These are phyloP conservation scores for Leptographium lundbergii DNA, from an alignment of 2,329 filamentous ascomycete genomes.

Conservation along the genomic window DNA sequence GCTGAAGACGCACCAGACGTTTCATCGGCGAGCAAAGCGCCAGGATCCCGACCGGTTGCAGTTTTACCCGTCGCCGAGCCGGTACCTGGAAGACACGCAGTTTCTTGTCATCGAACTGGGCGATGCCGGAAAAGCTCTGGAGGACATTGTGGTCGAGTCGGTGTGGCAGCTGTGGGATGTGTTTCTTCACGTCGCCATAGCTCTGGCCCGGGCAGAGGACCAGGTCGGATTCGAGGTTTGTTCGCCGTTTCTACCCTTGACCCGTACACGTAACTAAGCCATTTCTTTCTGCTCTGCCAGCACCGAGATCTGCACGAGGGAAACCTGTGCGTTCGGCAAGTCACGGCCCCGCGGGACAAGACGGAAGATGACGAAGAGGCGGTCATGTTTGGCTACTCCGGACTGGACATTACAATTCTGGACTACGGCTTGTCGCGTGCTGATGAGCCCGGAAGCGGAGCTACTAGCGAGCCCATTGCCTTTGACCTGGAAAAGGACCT, in stretches of 20 bases:
- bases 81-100: conserved; percentile 42
- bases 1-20: conserved; percentile 46
- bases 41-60: conserved; percentile 43
- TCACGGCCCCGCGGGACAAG: conserved; percentile 20
- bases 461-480: conserved; percentile 27
- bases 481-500: conserved; percentile 50
- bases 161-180: conserved; percentile 49
- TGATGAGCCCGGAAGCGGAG: conserved; percentile 19
- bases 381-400: conserved; percentile 43
- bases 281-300: conserved; percentile 18
- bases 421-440: conserved; percentile 54
- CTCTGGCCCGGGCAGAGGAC: conserved; percentile 46
- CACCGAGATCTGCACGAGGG: conserved; percentile 55
- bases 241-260: not conserved
- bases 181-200: conserved; percentile 46
- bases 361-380: conserved; percentile 16
- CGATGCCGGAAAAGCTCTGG: conserved; percentile 47
- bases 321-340: conserved; percentile 45
- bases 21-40: conserved; percentile 40
- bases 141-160: conserved; percentile 39
- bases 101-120: conserved; percentile 52
- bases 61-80: conserved; percentile 49
- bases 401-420: conserved; percentile 50
- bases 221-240: conserved; percentile 46
- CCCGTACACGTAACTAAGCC: not conserved